Evolutionary conservation across 1,284 basidiomycete genomes (phyloP), one percentile per base, ranked within the genome.

Genomic region (Rhodotorula glutinis): DNA sequence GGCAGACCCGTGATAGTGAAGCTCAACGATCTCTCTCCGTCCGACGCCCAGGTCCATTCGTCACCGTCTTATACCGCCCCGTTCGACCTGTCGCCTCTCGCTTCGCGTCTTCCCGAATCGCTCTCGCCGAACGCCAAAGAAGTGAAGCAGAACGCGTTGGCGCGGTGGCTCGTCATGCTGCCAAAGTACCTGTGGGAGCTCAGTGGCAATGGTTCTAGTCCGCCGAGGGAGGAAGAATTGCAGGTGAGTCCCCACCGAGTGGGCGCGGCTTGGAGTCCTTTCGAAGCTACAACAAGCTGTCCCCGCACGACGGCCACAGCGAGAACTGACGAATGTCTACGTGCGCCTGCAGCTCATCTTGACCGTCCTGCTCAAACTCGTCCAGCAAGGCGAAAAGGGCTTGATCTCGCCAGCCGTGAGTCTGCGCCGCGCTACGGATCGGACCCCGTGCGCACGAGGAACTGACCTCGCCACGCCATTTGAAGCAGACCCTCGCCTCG

Each of bases 151-250:
- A 44, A 38, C 21, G 13, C 57, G 27, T 51, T 57, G 7, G 51
- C 62, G 83, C 23, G 85, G 38, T 89, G 89, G 88, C 65, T 88
- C 25, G 74, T 82, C 17, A 84, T 87, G 69, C 82, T 93, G 47
- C 90, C 91, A 0, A 87, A 86, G 76, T 83, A 83, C 13, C 80
- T 95, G 2, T 95, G 92, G 92, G 91, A 95, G 78, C 78, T 90
- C 87, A 1, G 79, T 79, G 21, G 33, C 11, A 84, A 79, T 57
- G 85, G 89, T 25, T 9, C 46, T 17, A n/a, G n/a, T 4, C 46
- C 49, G 25, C 25, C 49, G n/a, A 74, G 75, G 84, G 14, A 72
- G 77, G 4, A 79, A 83, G 9, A 85, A 86, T 0, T 49, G 10
- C 85, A 88, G 82, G 86, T 87, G 62, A 70, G 82, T 63, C 5